phyloP scores from a whole-genome alignment of 495 filamentous ascomycete genomes.

The Astrocystis sublimbata region DNA sequence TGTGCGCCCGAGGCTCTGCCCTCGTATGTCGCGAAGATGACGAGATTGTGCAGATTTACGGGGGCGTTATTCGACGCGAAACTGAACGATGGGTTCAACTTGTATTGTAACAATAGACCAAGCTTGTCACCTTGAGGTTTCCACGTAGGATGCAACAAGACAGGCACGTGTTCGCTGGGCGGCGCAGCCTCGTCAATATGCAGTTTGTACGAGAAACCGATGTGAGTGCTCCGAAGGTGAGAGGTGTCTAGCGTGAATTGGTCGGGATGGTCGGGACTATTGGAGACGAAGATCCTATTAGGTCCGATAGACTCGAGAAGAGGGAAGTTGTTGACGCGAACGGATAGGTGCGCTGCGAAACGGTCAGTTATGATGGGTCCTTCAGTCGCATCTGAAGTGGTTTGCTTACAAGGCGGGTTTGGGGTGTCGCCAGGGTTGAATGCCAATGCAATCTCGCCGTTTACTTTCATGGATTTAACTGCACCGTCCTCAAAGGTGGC shows the following conservation, averaged over 20 bases:
- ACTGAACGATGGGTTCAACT: slow-evolving; percentile 73
- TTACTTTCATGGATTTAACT: slow-evolving; percentile 69
- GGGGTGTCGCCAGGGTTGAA: slow-evolving; percentile 65
- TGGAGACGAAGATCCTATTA: slow-evolving; percentile 84
- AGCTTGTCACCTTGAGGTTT: slow-evolving; percentile 79
- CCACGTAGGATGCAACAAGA: slow-evolving; percentile 80
- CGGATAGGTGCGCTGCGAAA: slow-evolving; percentile 55
- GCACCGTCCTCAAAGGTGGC: slow-evolving; percentile 76
- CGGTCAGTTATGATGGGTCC: slow-evolving; percentile 5
- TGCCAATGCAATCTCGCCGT: slow-evolving; percentile 87
- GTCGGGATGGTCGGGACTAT: slow-evolving; percentile 68
- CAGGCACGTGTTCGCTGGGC: slow-evolving; percentile 59
- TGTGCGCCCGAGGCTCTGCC: slow-evolving; percentile 65
- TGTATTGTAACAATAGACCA: slow-evolving; percentile 80
- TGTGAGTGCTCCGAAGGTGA: slow-evolving; percentile 65
- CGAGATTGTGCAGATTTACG: slow-evolving; percentile 74
- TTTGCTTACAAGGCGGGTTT: slow-evolving; percentile 39
- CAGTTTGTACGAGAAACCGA: slow-evolving; percentile 95
- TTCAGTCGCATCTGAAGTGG: background rate
- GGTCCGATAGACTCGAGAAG: slow-evolving; percentile 92
- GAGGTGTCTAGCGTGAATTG: slow-evolving; percentile 76
- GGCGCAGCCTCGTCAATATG: slow-evolving; percentile 67
- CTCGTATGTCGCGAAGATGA: slow-evolving; percentile 80
- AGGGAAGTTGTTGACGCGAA: slow-evolving; percentile 88
- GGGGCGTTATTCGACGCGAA: slow-evolving; percentile 37